Base-by-base conservation (phyloP, 495 filamentous ascomycete species). In the Cenococcum geophilum region DNA sequence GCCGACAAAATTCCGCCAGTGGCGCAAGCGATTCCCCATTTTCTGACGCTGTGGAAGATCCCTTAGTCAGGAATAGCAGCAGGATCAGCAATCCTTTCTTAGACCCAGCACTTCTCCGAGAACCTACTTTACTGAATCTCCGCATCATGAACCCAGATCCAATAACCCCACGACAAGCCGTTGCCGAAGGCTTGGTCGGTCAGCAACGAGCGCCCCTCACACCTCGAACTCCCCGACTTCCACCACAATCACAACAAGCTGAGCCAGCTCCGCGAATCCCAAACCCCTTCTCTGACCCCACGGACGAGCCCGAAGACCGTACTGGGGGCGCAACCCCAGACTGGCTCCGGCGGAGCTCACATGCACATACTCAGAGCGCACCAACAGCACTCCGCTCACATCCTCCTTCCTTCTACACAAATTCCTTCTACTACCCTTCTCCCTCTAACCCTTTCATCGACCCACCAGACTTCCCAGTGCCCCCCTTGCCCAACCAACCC, bases 311-410 rank as follows among this genome's bases (percentile, higher is more conserved):
- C 9, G 59, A 63, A 40, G 55, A 52, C 10, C 59, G 55, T 22
- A 61, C 62, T 21, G 62, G 62, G 16, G 62, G 59, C 43, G 58
- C 61, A 27, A 68, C 66, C n/a, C 66, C 66, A 14, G 66, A 69
- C 27, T 69, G 66, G 66, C 57, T 66, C 21, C 37, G 40, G 0
- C 51, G 62, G 8, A 58, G 32, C 1, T 16, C 59, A 21, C 63
- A 65, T 36, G 57, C 60, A 45, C 59, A 59, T 8, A 63, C 62
- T 10, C 55, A 65, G 23, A 69, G 59, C 22, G 56, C 57, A 12
- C 5, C n/a, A 9, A 66, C 63, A 11, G 66, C 66, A 16, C 60
- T 69, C 14, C 50, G 49, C 6, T 69, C 66, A 2, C 66, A 69
- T 52, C 66, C 66, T 4, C 62, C 66, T 14, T 68, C 65, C 25